Conservation (phyloP, 129 eudicot genomes). For the Gnaphalium uliginosum region DNA sequence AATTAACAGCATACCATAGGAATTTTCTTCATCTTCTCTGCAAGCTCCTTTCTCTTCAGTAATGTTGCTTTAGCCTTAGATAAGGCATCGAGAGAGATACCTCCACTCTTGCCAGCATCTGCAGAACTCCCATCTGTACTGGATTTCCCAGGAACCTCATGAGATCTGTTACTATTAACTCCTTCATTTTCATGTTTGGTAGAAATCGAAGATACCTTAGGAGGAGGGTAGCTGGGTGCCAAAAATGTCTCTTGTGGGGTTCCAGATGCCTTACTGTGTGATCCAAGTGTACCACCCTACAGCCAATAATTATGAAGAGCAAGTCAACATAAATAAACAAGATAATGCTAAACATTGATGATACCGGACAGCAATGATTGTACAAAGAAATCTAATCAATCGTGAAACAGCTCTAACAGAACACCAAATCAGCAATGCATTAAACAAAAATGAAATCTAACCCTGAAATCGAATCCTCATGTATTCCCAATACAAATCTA, state of each 20-base stretch:
- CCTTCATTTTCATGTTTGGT: conserved; percentile 98
- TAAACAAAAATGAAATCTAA: neutral
- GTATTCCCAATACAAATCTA: conserved; percentile 1
- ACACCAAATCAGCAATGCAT: neutral
- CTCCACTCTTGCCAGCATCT: conserved; percentile 75
- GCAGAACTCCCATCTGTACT: conserved; percentile 96
- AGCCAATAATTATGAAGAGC: conserved; percentile 22
- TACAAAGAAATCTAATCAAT: neutral
- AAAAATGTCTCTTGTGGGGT: conserved; percentile 41
- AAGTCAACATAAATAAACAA: conserved; percentile 24
- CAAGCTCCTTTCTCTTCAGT: conserved; percentile 76
- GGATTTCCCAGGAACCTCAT: conserved; percentile 99
- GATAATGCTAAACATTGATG: neutral
- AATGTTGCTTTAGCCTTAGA: conserved; percentile 87
- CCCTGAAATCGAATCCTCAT: conserved; percentile 16
- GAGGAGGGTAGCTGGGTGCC: conserved; percentile 47
- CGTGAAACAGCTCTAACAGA: conserved; percentile 1
- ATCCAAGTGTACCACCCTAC: conserved; percentile 57
- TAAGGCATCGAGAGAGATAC: conserved; percentile 83
- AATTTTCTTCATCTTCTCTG: conserved; percentile 76
- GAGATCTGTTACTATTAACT: conserved; percentile 98
- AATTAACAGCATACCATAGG: conserved; percentile 53
- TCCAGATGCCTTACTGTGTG: conserved; percentile 48
- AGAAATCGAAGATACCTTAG: conserved; percentile 93
- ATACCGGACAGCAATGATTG: conserved; percentile 9